Evolutionary conservation across 192 early-diverging fungal genomes (phyloP), one percentile per base, ranked within the genome.

Genomic region (Borealophlyctis nickersoniae): DNA sequence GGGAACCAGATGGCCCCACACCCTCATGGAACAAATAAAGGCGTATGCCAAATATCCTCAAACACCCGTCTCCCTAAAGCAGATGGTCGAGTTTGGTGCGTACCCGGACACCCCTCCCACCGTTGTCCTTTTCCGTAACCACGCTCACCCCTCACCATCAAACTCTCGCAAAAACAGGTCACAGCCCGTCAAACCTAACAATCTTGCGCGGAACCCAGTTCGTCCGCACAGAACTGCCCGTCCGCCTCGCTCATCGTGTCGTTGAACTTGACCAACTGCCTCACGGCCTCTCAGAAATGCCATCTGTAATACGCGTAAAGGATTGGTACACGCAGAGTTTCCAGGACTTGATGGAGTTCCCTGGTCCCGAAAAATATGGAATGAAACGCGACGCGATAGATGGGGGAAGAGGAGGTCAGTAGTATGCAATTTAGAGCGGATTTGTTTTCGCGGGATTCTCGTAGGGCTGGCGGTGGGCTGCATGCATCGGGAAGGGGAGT

Each of bases 51-150:
- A 52, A 62, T 87, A 92, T 50, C 92, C 92, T 49, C 95, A 94
- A 69, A 98, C 95, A 1, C 89, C 91, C 19, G 92, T 98, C 23
- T 95, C 93, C 27, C 77, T 98, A 51, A 85, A 85, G 59, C 91
- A 98, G 74, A 94, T 98, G 91, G 93, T 95, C 52, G 84, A 94
- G 82, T 98, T 95, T 85, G 93, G 94, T 83, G 79, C 50, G 73
- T 49, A 23, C 26, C 33, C 56, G 4, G 13, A 30, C 56, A 4
- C 23, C 11, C 56, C 19, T 16, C 11, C 33, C 11, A 14, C 22
- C 56, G 7, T 35, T 60, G 13, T 13, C 3, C 30, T 4, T 24
- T 13, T 36, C 32, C 16, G 4, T 4, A 51, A 16, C 26, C 13
- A 61, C 13, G 4, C 26, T 34, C 23, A 22, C 51, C 16, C 50